Conservation (phyloP, 306 rosid genomes). For the Begonia fuchsioides region DNA sequence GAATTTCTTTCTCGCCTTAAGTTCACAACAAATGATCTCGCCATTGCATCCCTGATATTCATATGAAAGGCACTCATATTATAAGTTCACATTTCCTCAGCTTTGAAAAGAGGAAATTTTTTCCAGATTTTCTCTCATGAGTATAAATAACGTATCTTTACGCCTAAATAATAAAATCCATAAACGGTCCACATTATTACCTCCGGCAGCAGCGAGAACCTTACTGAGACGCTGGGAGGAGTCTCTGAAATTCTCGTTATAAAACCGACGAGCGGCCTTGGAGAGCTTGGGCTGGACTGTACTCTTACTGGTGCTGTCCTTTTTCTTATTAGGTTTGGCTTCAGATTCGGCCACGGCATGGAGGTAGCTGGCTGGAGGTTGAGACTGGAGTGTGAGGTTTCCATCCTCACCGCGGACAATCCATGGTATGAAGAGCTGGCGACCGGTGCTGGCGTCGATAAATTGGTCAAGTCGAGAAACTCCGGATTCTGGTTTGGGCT, state of each 20-base stretch:
- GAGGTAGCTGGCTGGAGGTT: constrained; percentile 43
- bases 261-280: constrained; percentile 76
- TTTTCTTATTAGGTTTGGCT: constrained; percentile 23
- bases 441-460: constrained; percentile 12
- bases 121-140: no score
- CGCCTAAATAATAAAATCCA: no score
- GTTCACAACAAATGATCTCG: no score
- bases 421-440: constrained; percentile 69
- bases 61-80: no score
- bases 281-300: constrained; percentile 39
- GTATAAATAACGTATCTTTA: no score
- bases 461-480: neutral
- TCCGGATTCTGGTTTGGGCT: constrained; percentile 21
- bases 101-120: no score
- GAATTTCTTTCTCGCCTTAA: no score
- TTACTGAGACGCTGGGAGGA: constrained; percentile 62
- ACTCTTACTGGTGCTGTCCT: constrained; percentile 13
- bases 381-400: constrained; percentile 46
- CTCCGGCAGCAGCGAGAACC: constrained; percentile 96
- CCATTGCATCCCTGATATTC: no score
- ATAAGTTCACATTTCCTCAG: no score
- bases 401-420: constrained; percentile 82
- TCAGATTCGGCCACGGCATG: constrained; percentile 36
- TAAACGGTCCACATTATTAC: constrained; percentile 9
- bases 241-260: constrained; percentile 54